These are phyloP conservation scores for Fraxinus quadrangulata DNA, from an alignment of 257 asterid species.

Conservation along the genomic window DNA sequence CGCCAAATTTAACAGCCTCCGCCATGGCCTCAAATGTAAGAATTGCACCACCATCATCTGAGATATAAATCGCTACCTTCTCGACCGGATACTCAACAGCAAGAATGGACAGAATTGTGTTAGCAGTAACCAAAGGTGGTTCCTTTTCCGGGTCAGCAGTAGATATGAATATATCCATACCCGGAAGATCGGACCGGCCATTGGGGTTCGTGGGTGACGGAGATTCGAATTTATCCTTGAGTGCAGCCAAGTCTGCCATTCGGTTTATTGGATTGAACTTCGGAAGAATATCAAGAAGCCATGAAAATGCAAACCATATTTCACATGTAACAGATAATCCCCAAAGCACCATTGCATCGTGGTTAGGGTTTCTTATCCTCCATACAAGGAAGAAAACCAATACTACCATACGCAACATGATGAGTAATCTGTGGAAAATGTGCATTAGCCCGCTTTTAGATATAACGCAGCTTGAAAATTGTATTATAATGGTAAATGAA, in stretches of 20 bases:
- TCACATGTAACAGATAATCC: conserved; percentile 82
- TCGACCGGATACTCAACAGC: conserved; percentile 89
- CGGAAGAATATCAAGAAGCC: conserved; percentile 92
- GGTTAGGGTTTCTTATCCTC: conserved; percentile 74
- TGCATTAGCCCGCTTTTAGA: background rate
- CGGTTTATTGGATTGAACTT: conserved; percentile 91
- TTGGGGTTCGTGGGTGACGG: conserved; percentile 60
- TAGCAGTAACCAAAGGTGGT: conserved; percentile 88
- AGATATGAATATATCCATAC: conserved; percentile 82
- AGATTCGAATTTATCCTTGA: conserved; percentile 76
- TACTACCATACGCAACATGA: conserved; percentile 58
- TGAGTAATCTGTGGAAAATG: conserved; percentile 55
- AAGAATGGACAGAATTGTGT: conserved; percentile 79
- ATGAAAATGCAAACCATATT: conserved; percentile 93
- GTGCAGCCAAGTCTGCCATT: conserved; percentile 66
- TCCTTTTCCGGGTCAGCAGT: conserved; percentile 97
- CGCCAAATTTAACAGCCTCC: conserved; percentile 86
- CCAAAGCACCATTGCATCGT: conserved; percentile 92
- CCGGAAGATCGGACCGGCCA: conserved; percentile 94
- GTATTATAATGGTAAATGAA: too few relatives aligned
- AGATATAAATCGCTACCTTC: conserved; percentile 75
- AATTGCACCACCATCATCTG: conserved; percentile 94
- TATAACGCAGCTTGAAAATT: too few relatives aligned
- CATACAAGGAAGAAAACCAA: conserved; percentile 62
- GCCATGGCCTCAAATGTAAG: conserved; percentile 98